Evolutionary conservation across 768 basidiomycete species (phyloP).

Genomic region (Gautieria morchelliformis): DNA sequence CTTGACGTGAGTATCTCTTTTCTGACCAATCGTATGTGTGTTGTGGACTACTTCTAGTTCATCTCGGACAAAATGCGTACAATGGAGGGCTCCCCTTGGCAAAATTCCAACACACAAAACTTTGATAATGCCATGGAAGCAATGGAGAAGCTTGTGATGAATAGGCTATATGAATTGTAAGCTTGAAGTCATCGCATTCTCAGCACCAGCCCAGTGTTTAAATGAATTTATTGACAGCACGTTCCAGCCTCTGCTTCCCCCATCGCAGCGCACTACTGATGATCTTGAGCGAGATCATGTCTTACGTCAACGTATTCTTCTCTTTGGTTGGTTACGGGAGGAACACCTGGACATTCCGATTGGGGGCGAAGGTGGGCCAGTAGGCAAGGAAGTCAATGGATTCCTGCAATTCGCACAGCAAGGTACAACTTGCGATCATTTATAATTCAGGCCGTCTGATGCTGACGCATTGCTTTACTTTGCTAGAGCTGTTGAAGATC

Average conservation of each 20-base stretch:
- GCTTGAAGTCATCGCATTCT: slow-evolving; percentile 21
- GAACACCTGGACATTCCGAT: slow-evolving; percentile 87
- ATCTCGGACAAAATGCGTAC: slow-evolving; percentile 83
- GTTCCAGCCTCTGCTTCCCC: slow-evolving; percentile 78
- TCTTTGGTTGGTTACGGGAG: slow-evolving; percentile 88
- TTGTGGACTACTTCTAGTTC: slow-evolving; percentile 44
- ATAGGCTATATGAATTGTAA: slow-evolving; percentile 89
- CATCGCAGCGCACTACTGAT: slow-evolving; percentile 78
- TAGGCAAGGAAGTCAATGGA: slow-evolving; percentile 34
- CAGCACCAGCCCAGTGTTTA: not conserved
- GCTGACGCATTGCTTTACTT: not conserved
- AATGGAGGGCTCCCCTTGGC: slow-evolving; percentile 61
- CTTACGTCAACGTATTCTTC: slow-evolving; percentile 75
- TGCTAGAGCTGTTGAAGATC: slow-evolving; percentile 81
- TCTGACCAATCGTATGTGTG: slow-evolving; percentile 1
- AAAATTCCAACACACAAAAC: slow-evolving; percentile 63
- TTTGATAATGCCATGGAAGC: slow-evolving; percentile 97
- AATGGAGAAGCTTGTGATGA: slow-evolving; percentile 99
- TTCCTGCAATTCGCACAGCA: slow-evolving; percentile 86
- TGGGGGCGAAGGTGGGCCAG: slow-evolving; percentile 30
- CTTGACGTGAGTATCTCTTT: slow-evolving; percentile 48
- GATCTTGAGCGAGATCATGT: slow-evolving; percentile 96
- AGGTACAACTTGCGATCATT: slow-evolving; percentile 35
- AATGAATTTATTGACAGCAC: slow-evolving; percentile 44
- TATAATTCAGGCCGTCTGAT: not conserved